Base-by-base conservation (phyloP, 1,139 yeast species). In the Suhomyces atakaporum region DNA sequence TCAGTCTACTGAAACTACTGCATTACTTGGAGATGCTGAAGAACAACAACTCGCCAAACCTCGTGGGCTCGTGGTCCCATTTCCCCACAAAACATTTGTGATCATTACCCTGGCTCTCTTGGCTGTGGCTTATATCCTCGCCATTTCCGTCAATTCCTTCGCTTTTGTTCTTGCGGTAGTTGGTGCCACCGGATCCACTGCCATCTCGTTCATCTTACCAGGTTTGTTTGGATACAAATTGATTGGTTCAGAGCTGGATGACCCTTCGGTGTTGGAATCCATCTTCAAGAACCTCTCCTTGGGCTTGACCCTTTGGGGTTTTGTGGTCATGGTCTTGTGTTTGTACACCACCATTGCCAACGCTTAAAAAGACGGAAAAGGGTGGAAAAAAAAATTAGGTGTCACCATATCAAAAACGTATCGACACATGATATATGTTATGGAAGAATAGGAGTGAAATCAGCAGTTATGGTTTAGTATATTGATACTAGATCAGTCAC, bases 181-280 rank as follows among this genome's bases (percentile, higher is more conserved):
- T 9, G 84, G 84, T 1, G 79, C 83, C 9, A 77, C 82, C 0
- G 83, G 83, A 2, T 78, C 82, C 7, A 78, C 81, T 0, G 63
- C 81, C 6, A 77, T 77, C 29, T 75, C 81, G 4, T 77, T 77
- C 50, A 76, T 77, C 9, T 63, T 77, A 25, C 84, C 84, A 0
- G 83, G 83, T 0, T 61, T 74, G 38, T 77, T 77, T 51, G 83
- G 82, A 1, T 75, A 66, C 51, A 77, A 74, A 46, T 57, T 73
- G 50, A 57, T 68, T 50, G 66, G 73, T 2, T 37, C 50, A 12
- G 50, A 45, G 27, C 49, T 58, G 33, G 56, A 52, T 28, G 54
- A 52, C 27, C 58, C 56, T 8, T 43, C 59, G 16, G 44, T 39
- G 8, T 32, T 53, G 7, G 70, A 63, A 30, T 38, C 27, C 5